Evolutionary conservation across 352 stramenopile genomes (phyloP), one percentile per base, ranked within the genome.

Genomic region (Pythium brachiatum): DNA sequence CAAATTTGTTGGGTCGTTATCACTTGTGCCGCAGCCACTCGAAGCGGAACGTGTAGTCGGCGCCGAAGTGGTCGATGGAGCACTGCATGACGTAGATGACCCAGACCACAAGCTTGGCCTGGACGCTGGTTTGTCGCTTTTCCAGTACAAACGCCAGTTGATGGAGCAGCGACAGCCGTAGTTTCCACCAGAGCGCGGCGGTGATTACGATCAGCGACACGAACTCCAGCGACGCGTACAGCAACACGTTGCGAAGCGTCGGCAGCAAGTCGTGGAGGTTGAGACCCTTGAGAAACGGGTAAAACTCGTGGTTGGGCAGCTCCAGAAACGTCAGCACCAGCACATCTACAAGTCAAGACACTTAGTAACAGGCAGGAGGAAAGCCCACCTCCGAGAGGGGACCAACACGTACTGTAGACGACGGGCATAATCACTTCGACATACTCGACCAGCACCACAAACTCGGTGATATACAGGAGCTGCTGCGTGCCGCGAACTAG

Each of bases 401-500:
- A 12, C 26, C 18, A 18, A 23, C 15, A 62, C 63, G 48, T 62
- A 70, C 63, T 70, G 41, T 76, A 79, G 46, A 77, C 65, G 4
- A 78, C 52, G 0, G 74, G 66, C 26, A 82, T 68, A 25, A 82
- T 60, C 7, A 66, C 55, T 25, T 82, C 71, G 41, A 73, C 51
- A 38, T 78, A 82, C 23, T 76, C 71, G n/a, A 70, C 57, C 11
- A 76, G 58, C 1, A 70, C 54, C 9, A 72, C 53, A 51, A 70
- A 80, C 46, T 83, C 72, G n/a, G 62, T 69, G 2, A 62, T 65
- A 53, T 74, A 79, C 6, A 78, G 50, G 13, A 71, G 34, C 26
- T 53, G 25, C 29, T 66, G 64, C 1, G 55, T 60, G 3, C 60
- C 13, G 13, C 58, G 61, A 2, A 73, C 52, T 15, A 64, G 27